A percentile compares a stretch with the other conserved stretches of the same genome.
Evolutionary conservation across 148 eudicot species (phyloP).

Genomic region (Fallopia convolvulus): DNA sequence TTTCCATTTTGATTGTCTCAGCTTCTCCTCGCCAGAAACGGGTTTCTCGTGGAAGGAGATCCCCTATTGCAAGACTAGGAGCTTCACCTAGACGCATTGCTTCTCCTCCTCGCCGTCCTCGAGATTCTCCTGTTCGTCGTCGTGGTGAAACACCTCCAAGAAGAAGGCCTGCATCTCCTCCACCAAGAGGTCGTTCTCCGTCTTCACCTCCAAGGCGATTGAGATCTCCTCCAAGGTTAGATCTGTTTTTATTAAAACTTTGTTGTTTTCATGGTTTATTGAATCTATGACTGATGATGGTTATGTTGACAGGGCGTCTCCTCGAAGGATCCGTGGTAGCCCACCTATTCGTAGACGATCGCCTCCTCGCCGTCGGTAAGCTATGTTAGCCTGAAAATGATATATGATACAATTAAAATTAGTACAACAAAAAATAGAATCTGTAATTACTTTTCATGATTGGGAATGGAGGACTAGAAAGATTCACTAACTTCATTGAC

Average conservation of each 20-base stretch:
- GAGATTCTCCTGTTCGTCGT: slow-evolving; percentile 40
- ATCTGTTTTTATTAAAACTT: not conserved
- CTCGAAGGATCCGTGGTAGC: slow-evolving; percentile 80
- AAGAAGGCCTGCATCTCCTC: slow-evolving; percentile 76
- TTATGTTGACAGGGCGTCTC: slow-evolving; percentile 53
- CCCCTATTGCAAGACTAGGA: slow-evolving; percentile 70
- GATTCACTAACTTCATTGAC: not conserved
- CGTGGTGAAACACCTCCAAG: slow-evolving; percentile 77
- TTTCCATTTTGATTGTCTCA: slow-evolving; percentile 17
- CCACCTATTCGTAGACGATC: slow-evolving; percentile 85
- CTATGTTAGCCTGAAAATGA: not conserved
- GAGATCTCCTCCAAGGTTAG: slow-evolving; percentile 77
- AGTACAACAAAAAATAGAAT: no score
- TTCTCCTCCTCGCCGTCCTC: slow-evolving; percentile 69
- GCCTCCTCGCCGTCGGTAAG: slow-evolving; percentile 83
- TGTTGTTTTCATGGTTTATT: not conserved
- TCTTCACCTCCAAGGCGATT: slow-evolving; percentile 68
- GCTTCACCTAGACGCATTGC: slow-evolving; percentile 61
- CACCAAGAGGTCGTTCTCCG: slow-evolving; percentile 58
- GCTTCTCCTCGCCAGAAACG: slow-evolving; percentile 77
- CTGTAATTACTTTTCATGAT: not conserved
- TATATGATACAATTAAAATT: not conserved
- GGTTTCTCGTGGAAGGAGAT: slow-evolving; percentile 47
- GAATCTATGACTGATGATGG: not conserved
- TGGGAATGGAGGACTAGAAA: not conserved